Conservation (phyloP, 106 monocot genomes). For the Allium sativum region DNA sequence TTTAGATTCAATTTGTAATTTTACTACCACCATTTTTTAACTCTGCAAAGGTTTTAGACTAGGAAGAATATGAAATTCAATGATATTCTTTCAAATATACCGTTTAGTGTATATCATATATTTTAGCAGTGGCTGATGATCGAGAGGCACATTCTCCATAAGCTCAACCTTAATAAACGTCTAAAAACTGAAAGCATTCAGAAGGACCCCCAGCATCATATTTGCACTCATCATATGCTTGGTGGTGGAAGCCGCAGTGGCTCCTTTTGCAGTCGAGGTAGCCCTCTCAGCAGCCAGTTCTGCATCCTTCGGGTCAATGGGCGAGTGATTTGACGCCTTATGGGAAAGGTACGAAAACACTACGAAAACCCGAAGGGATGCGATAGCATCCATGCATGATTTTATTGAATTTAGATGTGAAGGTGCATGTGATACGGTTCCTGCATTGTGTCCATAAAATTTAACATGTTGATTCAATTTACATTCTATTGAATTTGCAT, state of each 20-base stretch:
- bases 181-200: slow-evolving; percentile 32
- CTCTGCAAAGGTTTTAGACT: too few relatives aligned
- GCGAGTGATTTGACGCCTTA: slow-evolving; percentile 48
- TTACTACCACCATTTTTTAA: too few relatives aligned
- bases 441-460: too few relatives aligned
- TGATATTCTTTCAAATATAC: too few relatives aligned
- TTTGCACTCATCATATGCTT: slow-evolving; percentile 50
- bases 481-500: too few relatives aligned
- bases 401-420: too few relatives aligned
- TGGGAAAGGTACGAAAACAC: slow-evolving; percentile 32
- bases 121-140: slow-evolving; percentile 34
- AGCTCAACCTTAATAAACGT: slow-evolving; percentile 33
- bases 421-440: too few relatives aligned
- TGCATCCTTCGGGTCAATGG: slow-evolving; percentile 30
- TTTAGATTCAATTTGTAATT: too few relatives aligned
- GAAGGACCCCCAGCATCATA: slow-evolving; percentile 32
- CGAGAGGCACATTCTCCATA: slow-evolving; percentile 15
- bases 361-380: slow-evolving; percentile 24
- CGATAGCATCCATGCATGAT: slow-evolving; percentile 31
- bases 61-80: too few relatives aligned
- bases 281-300: slow-evolving; percentile 33
- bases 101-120: too few relatives aligned
- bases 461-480: too few relatives aligned
- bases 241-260: slow-evolving; percentile 36
- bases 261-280: slow-evolving; percentile 37